phyloP scores from a whole-genome alignment of 148 eudicot genomes.

The Tetragonia tetragonoides region DNA sequence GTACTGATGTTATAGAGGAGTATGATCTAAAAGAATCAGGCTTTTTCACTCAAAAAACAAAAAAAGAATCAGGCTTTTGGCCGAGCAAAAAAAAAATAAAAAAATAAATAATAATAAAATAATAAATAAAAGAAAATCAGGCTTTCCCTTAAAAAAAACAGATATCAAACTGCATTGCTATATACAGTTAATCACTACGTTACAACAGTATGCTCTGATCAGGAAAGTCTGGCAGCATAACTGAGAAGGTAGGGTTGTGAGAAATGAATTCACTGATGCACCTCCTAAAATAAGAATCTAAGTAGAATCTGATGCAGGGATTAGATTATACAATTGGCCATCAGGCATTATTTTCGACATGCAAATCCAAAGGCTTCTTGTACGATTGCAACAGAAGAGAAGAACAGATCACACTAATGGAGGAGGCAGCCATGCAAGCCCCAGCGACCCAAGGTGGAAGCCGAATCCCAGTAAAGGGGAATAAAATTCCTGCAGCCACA shows the following conservation, averaged over 20 bases:
- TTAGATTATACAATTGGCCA: background rate
- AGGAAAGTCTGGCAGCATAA: background rate
- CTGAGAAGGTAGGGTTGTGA: background rate
- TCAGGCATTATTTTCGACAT: conserved; percentile 11
- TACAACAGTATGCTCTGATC: background rate
- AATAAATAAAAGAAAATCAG: too few species aligned
- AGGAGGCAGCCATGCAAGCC: conserved; percentile 98
- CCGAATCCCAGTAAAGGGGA: conserved; percentile 82
- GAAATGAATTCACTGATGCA: background rate
- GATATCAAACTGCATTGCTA: background rate
- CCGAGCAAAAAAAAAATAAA: background rate
- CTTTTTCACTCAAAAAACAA: background rate
- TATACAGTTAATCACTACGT: background rate
- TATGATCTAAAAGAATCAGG: background rate
- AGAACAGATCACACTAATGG: conserved; percentile 91
- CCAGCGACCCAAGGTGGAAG: conserved; percentile 98
- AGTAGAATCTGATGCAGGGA: background rate
- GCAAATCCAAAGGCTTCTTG: conserved; percentile 67
- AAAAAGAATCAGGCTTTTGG: background rate
- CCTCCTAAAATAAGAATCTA: background rate
- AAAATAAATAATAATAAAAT: too few species aligned
- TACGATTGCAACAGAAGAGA: conserved; percentile 88
- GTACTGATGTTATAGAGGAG: too few species aligned
- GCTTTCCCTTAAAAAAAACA: too few species aligned
- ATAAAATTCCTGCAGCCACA: conserved; percentile 78